These are phyloP conservation scores for Pezicula radicicola DNA, from an alignment of 2,329 filamentous ascomycete genomes.

Conservation along the genomic window DNA sequence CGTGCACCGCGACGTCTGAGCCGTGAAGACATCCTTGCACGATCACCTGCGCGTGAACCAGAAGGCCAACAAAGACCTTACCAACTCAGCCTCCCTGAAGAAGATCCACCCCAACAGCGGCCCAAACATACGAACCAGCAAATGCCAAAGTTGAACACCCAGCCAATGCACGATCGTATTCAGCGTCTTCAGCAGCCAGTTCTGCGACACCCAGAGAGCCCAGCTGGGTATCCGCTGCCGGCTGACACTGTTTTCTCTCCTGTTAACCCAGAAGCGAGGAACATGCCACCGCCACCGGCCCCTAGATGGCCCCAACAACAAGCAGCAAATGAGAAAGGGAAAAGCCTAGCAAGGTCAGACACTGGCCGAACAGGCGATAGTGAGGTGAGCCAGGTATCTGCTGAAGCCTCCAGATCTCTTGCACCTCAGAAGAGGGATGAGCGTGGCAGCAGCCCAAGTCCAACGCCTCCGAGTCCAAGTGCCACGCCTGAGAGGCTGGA, in stretches of 20 bases:
- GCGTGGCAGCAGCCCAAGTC: slow-evolving; percentile 1
- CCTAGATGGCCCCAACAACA: slow-evolving; percentile 14
- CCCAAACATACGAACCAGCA: slow-evolving; percentile 8
- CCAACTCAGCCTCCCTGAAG: slow-evolving; percentile 22
- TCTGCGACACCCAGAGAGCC: slow-evolving; percentile 19
- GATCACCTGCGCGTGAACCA: slow-evolving; percentile 22
- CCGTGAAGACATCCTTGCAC: slow-evolving; percentile 24
- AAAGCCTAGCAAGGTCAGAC: slow-evolving; percentile 4
- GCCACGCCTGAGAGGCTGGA: slow-evolving; percentile 5
- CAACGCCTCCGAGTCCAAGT: slow-evolving; percentile 8
- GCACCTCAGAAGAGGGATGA: slow-evolving; percentile 2
- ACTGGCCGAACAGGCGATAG: slow-evolving; percentile 1
- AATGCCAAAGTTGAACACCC: not conserved
- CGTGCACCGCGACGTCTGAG: slow-evolving; percentile 11
- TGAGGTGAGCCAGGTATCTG: not conserved
- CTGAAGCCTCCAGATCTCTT: not conserved
- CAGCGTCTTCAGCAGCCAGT: slow-evolving; percentile 16
- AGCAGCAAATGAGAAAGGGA: slow-evolving; percentile 1
- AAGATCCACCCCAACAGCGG: slow-evolving; percentile 5
- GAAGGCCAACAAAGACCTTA: slow-evolving; percentile 28
- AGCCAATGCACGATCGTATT: slow-evolving; percentile 8
- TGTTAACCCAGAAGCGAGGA: slow-evolving; percentile 14
- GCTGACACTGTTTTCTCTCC: slow-evolving; percentile 20
- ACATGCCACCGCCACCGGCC: slow-evolving; percentile 19
- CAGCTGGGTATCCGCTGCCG: slow-evolving; percentile 21